These are phyloP conservation scores for Zygoascus biomembranicola DNA, from an alignment of 805 yeast species.

Conservation along the genomic window DNA sequence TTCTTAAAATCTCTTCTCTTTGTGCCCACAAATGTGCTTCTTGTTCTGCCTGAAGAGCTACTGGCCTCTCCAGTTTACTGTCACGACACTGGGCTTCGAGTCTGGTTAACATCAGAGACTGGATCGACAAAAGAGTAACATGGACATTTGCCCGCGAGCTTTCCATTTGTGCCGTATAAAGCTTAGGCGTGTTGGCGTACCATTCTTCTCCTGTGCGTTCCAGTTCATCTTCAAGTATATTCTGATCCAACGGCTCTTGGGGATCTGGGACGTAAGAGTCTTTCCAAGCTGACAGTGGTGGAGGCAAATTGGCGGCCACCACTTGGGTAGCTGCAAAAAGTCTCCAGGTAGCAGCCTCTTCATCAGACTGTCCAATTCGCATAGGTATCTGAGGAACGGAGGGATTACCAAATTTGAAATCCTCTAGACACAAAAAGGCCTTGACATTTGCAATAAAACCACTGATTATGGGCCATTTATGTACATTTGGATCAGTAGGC, in stretches of 20 bases:
- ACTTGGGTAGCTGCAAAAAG: not conserved
- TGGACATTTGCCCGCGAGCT: slow-evolving; percentile 7
- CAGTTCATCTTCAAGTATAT: not conserved
- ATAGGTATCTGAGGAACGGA: not conserved
- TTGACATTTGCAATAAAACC: slow-evolving; percentile 9
- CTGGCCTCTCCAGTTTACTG: not conserved
- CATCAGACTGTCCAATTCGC: not conserved
- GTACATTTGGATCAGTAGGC: slow-evolving; percentile 28
- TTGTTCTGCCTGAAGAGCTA: not conserved
- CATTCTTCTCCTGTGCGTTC: not conserved
- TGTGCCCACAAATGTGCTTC: slow-evolving; percentile 6
- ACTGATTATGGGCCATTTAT: slow-evolving; percentile 13
- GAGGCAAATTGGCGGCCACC: not conserved
- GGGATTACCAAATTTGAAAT: not conserved
- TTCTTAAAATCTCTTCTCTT: slow-evolving; percentile 8
- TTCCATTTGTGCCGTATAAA: slow-evolving; percentile 6
- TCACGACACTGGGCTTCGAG: not conserved
- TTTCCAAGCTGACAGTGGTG: not conserved
- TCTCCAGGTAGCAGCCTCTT: not conserved
- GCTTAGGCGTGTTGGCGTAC: not conserved
- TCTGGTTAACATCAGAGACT: slow-evolving; percentile 6
- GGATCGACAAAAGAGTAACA: slow-evolving; percentile 10
- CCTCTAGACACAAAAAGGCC: slow-evolving; percentile 7
- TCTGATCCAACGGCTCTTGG: not conserved
- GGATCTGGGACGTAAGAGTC: not conserved